Evolutionary conservation across 73 alveolate species (phyloP).

Genomic region (Effrenium voratum): DNA sequence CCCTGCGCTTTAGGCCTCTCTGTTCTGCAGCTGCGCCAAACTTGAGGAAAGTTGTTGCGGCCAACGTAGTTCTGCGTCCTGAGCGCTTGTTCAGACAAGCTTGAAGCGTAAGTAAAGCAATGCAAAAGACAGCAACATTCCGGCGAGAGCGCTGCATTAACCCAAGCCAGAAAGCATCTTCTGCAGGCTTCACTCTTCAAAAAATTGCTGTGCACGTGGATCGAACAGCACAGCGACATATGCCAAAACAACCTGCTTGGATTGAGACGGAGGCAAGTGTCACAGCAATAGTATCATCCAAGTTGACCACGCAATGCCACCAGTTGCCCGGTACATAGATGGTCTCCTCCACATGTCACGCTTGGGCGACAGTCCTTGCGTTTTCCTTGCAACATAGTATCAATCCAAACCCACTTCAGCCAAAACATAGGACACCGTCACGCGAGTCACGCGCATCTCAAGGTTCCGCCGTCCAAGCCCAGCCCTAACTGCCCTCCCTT

Average conservation of each 20-base stretch:
- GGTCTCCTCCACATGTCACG: constrained; percentile 97
- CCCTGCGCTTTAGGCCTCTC: constrained; percentile 26
- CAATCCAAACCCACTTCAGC: background rate
- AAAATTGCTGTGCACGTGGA: background rate
- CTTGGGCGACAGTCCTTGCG: too few relatives aligned
- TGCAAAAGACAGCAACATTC: background rate
- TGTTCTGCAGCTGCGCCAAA: constrained; percentile 95
- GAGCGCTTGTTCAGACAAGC: too few relatives aligned
- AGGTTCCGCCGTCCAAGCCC: too few relatives aligned
- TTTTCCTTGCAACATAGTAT: background rate
- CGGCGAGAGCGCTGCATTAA: background rate
- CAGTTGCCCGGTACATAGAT: constrained; percentile 98
- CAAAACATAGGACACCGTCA: background rate
- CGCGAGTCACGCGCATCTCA: too few relatives aligned
- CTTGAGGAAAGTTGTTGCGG: constrained; percentile 96
- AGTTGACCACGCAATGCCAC: constrained; percentile 99
- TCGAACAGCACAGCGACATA: constrained; percentile 95
- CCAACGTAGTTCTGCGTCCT: constrained; percentile 95
- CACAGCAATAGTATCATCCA: constrained; percentile 97
- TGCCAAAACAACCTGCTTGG: constrained; percentile 94
- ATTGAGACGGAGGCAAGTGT: constrained; percentile 94
- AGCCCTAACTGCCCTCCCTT: too few relatives aligned
- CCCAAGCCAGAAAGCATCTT: too few relatives aligned
- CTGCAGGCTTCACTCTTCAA: too few relatives aligned
- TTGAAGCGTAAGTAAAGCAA: background rate